Base-by-base conservation (phyloP, 345 rosid species). In the Citrus unshiu region DNA sequence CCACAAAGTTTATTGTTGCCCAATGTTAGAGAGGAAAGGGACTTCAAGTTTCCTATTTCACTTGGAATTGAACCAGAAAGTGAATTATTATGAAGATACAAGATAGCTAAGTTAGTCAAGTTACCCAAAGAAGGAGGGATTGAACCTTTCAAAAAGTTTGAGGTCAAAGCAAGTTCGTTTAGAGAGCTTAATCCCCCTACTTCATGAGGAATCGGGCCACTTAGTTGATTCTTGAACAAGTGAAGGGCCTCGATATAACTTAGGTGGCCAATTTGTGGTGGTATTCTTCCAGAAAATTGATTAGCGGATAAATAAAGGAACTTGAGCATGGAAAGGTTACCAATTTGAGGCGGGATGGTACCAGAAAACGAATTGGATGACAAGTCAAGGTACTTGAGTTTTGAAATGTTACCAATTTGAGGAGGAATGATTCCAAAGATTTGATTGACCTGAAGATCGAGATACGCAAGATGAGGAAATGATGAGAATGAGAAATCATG, bases 61-160 rank as follows among this genome's bases (percentile, higher is more conserved):
- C 49, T 43, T 43, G 4, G 13, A 10, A 43, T 43, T 43, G 49
- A 43, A 2, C 49, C 49, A 3, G 14, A 43, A 43, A 43, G 13
- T 43, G 49, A 43, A 43, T 43, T 43, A 0, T 2, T 10, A 43
- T 43, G 0, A 43, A 43, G 13, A 43, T 0, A 10, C 14, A 43
- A 43, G 4, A 2, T 2, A 43, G 0, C 1, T 0, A 43, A 9
- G 49, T 10, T 43, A 13, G 3, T 43, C 14, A 43, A 43, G 14
- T 43, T 43, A 10, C 13, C 14, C 2, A 43, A 0, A 10, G 49
- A 43, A 9, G 2, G 13, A 2, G 13, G 49, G 49, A 43, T 43
- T 3, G 8, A 18, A 14, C 83, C 86, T 7, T 66, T 30, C 22
- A 86, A 72, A 4, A 37, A 18, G 71, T 83, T 81, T 18, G 5